Conservation (phyloP, 2,329 filamentous ascomycete genomes). For the Fusarium pininemorale region DNA sequence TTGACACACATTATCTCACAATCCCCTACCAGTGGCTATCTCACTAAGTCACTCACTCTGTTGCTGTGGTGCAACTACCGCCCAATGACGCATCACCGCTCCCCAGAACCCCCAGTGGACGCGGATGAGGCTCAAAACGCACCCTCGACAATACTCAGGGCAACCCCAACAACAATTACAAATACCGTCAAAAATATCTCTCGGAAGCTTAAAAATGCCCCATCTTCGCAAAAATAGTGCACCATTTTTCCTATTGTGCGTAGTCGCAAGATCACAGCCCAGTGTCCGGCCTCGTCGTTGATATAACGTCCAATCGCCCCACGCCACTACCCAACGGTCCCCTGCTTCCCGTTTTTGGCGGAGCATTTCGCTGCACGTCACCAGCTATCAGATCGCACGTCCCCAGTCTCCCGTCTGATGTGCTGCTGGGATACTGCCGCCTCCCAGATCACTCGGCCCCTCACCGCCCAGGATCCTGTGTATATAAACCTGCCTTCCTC, state of each 20-base stretch:
- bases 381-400: neutral
- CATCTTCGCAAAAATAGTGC: neutral
- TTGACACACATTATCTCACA: neutral
- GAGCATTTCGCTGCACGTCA: neutral
- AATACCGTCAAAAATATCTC: neutral
- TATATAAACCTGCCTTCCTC: constrained; percentile 3
- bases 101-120: neutral
- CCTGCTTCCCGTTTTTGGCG: neutral
- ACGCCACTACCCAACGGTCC: neutral
- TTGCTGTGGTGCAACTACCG: neutral
- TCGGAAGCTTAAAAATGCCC: neutral
- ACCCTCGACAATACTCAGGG: constrained; percentile 12
- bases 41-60: accelerated
- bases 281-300: constrained; percentile 8
- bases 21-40: accelerated
- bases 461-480: constrained; percentile 6
- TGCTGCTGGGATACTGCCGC: neutral
- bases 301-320: constrained; percentile 6
- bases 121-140: neutral
- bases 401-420: neutral
- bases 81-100: neutral
- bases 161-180: constrained; percentile 26
- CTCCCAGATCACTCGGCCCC: constrained; percentile 19
- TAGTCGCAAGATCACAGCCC: constrained; percentile 8
- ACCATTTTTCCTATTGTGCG: neutral